A percentile compares a stretch with the other conserved stretches of the same genome.
Conservation (phyloP, 257 asterid species). For the Mentha longifolia region DNA sequence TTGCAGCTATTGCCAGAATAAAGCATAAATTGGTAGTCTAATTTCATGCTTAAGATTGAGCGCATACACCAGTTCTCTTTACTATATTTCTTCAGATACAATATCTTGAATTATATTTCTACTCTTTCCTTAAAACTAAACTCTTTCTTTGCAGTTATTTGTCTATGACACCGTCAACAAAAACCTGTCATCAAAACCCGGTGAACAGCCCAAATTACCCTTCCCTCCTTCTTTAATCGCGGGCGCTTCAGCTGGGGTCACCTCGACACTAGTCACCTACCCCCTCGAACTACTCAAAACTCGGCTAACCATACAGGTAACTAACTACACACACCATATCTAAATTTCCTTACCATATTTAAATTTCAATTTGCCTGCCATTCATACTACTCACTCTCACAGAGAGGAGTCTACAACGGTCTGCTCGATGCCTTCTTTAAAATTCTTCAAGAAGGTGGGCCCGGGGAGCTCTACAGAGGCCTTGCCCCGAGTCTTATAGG, state of each 20-base stretch:
- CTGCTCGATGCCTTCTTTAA: slow-evolving; percentile 80
- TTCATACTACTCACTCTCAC: slow-evolving; percentile 14
- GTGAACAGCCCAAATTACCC: slow-evolving; percentile 66
- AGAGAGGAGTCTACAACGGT: slow-evolving; percentile 82
- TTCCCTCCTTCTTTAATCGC: slow-evolving; percentile 86
- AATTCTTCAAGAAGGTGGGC: slow-evolving; percentile 84
- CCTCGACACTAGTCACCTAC: slow-evolving; percentile 87
- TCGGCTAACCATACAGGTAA: slow-evolving; percentile 89
- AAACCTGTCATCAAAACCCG: slow-evolving; percentile 68
- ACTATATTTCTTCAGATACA: background rate
- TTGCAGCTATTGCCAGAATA: background rate
- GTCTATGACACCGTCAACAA: slow-evolving; percentile 91
- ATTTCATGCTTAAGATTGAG: slow-evolving; percentile 16
- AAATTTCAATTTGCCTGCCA: background rate
- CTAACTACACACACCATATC: background rate
- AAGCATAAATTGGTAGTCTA: slow-evolving; percentile 4
- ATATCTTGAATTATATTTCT: background rate
- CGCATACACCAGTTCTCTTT: background rate
- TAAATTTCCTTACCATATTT: background rate
- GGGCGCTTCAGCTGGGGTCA: slow-evolving; percentile 96
- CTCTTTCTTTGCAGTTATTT: slow-evolving; percentile 59
- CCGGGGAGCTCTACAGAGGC: slow-evolving; percentile 89
- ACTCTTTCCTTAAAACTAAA: background rate
- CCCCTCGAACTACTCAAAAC: slow-evolving; percentile 96
- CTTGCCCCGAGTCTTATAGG: slow-evolving; percentile 88